Conservation (phyloP, 805 yeast genomes). For the Ogataea pignaliae region DNA sequence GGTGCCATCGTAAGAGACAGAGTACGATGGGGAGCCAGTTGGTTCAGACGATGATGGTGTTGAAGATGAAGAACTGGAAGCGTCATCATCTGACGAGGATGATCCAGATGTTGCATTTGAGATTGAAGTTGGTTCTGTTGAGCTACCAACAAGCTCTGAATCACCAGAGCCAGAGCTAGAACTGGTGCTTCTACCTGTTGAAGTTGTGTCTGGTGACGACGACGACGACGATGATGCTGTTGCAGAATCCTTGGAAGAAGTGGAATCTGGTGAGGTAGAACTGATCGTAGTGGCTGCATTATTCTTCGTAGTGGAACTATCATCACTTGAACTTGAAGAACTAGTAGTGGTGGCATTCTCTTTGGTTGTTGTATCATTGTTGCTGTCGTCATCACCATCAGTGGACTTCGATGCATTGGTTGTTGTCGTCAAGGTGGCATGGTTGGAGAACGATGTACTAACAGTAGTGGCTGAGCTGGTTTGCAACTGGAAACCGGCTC, state of each 20-base stretch:
- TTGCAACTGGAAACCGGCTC: constrained; percentile 1
- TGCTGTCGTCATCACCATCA: not conserved
- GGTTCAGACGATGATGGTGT: not conserved
- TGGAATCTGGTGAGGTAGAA: not conserved
- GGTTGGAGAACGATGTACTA: not conserved
- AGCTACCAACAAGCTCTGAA: too few relatives aligned
- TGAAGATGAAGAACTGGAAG: not conserved
- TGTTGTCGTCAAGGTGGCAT: not conserved
- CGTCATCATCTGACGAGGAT: not conserved
- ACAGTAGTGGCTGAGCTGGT: constrained; percentile 2
- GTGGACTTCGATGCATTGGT: not conserved
- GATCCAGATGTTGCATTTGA: not conserved
- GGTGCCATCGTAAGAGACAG: not conserved
- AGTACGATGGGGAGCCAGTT: not conserved
- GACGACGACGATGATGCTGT: not conserved
- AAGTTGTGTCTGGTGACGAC: not conserved
- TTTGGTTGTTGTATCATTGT: not conserved
- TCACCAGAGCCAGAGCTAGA: not conserved
- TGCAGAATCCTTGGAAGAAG: not conserved
- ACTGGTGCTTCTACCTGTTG: not conserved
- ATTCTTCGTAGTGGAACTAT: not conserved
- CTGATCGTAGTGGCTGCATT: not conserved
- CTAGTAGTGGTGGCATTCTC: not conserved
- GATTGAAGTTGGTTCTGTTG: too few relatives aligned
- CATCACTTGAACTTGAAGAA: not conserved